Evolutionary conservation across 805 yeast genomes (phyloP).

Genomic region (Wickerhamiella sorbophila): DNA sequence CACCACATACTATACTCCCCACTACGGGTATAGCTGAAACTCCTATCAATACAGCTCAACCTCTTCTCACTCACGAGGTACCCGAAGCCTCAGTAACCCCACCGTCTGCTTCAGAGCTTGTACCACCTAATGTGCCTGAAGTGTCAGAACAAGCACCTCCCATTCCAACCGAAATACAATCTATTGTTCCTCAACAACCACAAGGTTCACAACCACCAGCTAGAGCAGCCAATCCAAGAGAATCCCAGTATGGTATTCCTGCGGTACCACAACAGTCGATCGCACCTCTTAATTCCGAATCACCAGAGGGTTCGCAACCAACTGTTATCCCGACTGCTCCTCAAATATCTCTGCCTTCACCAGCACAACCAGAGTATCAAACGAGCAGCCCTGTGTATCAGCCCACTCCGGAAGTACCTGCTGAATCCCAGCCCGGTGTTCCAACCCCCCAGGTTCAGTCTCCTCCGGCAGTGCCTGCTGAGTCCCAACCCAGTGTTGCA

Average conservation of each 20-base stretch:
- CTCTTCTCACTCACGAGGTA: no score
- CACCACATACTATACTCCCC: no score
- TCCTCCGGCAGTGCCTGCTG: not conserved
- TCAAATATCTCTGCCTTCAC: not conserved
- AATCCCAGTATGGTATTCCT: constrained; percentile 9
- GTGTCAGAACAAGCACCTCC: no score
- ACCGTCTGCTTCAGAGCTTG: no score
- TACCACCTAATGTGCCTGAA: no score
- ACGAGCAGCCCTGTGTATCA: not conserved
- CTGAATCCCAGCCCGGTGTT: not conserved
- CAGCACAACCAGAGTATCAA: not conserved
- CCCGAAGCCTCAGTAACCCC: no score
- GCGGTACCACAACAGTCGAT: not conserved
- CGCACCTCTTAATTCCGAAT: not conserved
- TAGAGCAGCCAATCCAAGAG: no score
- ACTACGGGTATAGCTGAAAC: no score
- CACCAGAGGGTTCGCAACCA: not conserved
- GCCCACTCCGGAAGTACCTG: not conserved
- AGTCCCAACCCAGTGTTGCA: not conserved
- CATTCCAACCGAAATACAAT: no score
- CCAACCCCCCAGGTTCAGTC: not conserved
- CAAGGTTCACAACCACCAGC: no score
- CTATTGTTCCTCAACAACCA: no score
- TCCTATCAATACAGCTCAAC: no score
- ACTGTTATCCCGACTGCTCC: not conserved